Base-by-base conservation (phyloP, 495 filamentous ascomycete species). In the Daldinia grandis region DNA sequence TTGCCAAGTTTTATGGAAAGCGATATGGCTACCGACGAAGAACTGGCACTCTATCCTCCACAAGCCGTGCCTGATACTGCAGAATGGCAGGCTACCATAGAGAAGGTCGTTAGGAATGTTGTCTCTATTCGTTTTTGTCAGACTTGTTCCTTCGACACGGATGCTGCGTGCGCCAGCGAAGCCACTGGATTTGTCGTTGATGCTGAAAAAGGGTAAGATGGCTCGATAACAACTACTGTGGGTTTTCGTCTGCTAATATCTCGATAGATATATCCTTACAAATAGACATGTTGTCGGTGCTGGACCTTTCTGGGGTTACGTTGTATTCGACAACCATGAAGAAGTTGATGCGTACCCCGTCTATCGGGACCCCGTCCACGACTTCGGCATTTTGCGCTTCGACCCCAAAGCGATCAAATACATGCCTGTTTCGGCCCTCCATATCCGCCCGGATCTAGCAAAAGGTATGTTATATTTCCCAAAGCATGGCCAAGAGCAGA, bases 91-190 rank as follows among this genome's bases (percentile, higher is more conserved):
- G 91, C 88, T 12, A 97, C 94, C 3, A 97, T 99, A 69, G 93
- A 98, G 82, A 88, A 86, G 44, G 96, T 98, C 2, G 94, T 99
- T 24, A 87, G 88, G 68, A 96, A 91, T 58, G 95, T 98, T 1
- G 96, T 99, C 31, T 97, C 93, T 12, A 98, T 99, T 78, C 92
- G 97, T 67, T 99, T 99, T 83, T 98, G 95, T 78, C 95, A 98
- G 82, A 98, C 96, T 0, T 97, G 93, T 80, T 93, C 95, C 4
- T 99, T 99, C 76, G 95, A 99, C 77, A 98, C 95, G 15, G 96
- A 98, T 71, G 81, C 93, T 15, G 97, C 96, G 3, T 87, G 95
- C 75, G 92, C 93, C 15, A 96, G 92, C 75, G 96, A 99, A 79
- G 95, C 95, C 37, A 98, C 95, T 1, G 95, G 95, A 3, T 99